These are phyloP conservation scores for Cutaneotrichosporon dermatis DNA, from an alignment of 1,284 basidiomycete genomes.

Conservation along the genomic window DNA sequence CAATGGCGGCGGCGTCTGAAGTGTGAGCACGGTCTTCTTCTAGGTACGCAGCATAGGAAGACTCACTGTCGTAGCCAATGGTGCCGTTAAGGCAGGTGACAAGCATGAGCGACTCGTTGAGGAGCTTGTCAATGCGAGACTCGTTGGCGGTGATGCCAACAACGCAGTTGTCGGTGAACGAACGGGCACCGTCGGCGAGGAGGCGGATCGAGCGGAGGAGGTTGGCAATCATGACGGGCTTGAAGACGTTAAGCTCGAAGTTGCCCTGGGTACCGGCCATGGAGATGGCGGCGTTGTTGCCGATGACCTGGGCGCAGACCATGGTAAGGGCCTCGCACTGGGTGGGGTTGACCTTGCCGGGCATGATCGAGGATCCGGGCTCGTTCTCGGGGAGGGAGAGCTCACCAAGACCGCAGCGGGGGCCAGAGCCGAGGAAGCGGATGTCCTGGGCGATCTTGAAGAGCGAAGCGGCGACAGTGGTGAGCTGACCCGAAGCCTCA, in stretches of 20 bases:
- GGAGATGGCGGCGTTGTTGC: slow-evolving; percentile 91
- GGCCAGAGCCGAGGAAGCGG: slow-evolving; percentile 94
- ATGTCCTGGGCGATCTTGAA: slow-evolving; percentile 99
- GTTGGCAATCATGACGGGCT: slow-evolving; percentile 81
- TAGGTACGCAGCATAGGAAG: no score
- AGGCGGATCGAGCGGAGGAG: slow-evolving; percentile 92
- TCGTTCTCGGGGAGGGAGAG: slow-evolving; percentile 95
- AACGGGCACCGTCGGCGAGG: slow-evolving; percentile 84
- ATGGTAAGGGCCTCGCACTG: slow-evolving; percentile 99
- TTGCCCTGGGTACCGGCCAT: slow-evolving; percentile 93
- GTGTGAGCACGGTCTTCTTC: not conserved
- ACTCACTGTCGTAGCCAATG: slow-evolving; percentile 15
- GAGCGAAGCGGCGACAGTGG: slow-evolving; percentile 86
- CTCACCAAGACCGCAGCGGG: slow-evolving; percentile 95
- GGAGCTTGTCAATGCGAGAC: slow-evolving; percentile 77
- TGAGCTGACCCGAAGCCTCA: slow-evolving; percentile 93
- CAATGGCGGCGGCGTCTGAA: slow-evolving; percentile 76
- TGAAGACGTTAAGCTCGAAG: slow-evolving; percentile 99
- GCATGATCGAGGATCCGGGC: slow-evolving; percentile 99
- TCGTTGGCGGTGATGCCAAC: slow-evolving; percentile 92
- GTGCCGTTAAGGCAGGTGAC: slow-evolving; percentile 43
- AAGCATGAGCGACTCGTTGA: slow-evolving; percentile 79
- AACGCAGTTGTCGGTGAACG: slow-evolving; percentile 95
- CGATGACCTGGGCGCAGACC: slow-evolving; percentile 98
- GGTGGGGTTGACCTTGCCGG: slow-evolving; percentile 98